Base-by-base conservation (phyloP, 176 grass and related monocot species). In the Triticum aestivum region DNA sequence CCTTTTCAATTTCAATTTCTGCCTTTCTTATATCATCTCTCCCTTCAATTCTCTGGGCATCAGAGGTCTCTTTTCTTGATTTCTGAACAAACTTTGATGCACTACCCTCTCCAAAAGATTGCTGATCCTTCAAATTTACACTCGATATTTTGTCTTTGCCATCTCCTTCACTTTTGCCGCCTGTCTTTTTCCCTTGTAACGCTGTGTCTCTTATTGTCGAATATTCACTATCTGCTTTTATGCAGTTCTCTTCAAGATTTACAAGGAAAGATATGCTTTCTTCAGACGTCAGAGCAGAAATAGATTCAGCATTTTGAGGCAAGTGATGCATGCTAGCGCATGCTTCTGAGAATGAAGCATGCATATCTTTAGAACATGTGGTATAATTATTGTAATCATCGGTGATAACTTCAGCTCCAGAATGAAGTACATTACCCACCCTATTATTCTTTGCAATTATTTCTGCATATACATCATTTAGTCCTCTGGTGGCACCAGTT, bases 31-130 rank as follows among this genome's bases (percentile, higher is more conserved):
- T 20, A 65, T 83, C 73, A 77, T 93, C 80, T 49, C n/a, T 85
- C 33, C 79, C 85, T 82, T 87, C 87, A 56, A 68, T 87, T 70
- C 73, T 90, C 47, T 75, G 70, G 73, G 81, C 54, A 71, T 71
- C 85, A 78, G 38, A 51, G 34, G 11, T 75, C 52, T 79, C 82
- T 54, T 91, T 88, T 83, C 69, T 89, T 79, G 73, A 82, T 75
- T 61, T 86, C 37, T 84, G 70, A 32, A 76, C 35, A 54, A 35
- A 81, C 64, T 65, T 85, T 66, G 86, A 72, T 89, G 65, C 45
- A 69, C 21, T 72, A 79, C 79, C 71, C 78, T 87, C 86, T 58
- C 26, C 21, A 59, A 80, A 45, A 62, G 27, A 65, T 73, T 88
- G 81, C 77, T 79, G 77, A 73, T 79, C 39, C 66, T 82, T 78